Conservation (phyloP, 176 grass and related monocot species). For the Oryza glaberrima region DNA sequence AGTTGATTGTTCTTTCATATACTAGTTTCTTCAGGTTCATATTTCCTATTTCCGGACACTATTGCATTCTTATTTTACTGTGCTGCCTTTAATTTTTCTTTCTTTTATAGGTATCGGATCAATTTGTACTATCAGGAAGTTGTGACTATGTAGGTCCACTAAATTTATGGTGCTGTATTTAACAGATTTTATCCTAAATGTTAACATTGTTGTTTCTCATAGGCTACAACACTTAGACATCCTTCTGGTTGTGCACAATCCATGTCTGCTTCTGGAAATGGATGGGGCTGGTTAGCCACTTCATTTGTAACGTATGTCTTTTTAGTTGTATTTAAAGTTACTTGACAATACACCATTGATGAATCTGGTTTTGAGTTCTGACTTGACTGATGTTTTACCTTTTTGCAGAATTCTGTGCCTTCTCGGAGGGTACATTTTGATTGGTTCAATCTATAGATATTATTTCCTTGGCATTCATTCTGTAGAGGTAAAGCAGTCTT, state of each 20-base stretch:
- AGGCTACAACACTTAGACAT: slow-evolving; percentile 75
- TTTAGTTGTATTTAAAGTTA: slow-evolving; percentile 35
- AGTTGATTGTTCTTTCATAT: slow-evolving; percentile 45
- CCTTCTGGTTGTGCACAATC: slow-evolving; percentile 84
- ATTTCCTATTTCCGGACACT: slow-evolving; percentile 12
- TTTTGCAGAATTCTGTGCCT: slow-evolving; percentile 71
- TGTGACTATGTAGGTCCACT: slow-evolving; percentile 83
- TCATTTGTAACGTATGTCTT: slow-evolving; percentile 67
- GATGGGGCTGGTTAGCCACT: slow-evolving; percentile 83
- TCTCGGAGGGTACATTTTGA: slow-evolving; percentile 78
- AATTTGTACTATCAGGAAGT: slow-evolving; percentile 64
- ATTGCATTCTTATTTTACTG: slow-evolving; percentile 15
- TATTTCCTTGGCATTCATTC: slow-evolving; percentile 88
- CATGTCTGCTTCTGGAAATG: slow-evolving; percentile 63
- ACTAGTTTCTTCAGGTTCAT: slow-evolving; percentile 29
- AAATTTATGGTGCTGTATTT: neutral
- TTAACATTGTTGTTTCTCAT: slow-evolving; percentile 41
- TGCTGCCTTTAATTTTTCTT: slow-evolving; percentile 8
- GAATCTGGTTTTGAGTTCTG: slow-evolving; percentile 5
- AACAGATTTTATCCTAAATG: slow-evolving; percentile 20
- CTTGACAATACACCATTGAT: neutral
- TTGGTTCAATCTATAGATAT: slow-evolving; percentile 82
- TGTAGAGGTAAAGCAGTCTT: slow-evolving; percentile 57
- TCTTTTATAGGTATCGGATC: slow-evolving; percentile 55
- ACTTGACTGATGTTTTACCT: slow-evolving; percentile 33